Evolutionary conservation across 768 basidiomycete species (phyloP).

Genomic region (Tephrocybe sp.): DNA sequence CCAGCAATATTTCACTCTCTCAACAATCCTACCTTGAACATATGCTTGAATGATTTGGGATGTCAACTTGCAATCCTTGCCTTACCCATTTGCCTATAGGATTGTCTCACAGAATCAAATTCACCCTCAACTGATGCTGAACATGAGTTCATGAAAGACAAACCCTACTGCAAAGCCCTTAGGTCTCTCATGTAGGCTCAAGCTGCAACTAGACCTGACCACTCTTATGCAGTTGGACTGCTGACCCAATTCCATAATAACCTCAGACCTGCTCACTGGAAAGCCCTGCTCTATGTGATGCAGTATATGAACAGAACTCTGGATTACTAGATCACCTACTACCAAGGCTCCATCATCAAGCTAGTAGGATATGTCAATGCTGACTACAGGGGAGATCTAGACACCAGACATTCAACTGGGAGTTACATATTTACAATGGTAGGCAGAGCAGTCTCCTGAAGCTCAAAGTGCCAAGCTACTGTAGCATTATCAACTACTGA

Average conservation of each 20-base stretch:
- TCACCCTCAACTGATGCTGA: constrained; percentile 10
- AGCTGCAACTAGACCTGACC: background rate
- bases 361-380: background rate
- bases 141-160: constrained; percentile 22
- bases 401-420: background rate
- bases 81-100: no score
- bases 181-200: constrained; percentile 15
- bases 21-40: no score
- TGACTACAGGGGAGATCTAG: background rate
- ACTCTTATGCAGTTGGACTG: background rate
- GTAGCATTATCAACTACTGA: background rate
- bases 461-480: background rate
- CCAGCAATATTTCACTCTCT: no score
- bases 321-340: background rate
- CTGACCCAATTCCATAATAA: background rate
- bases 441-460: background rate
- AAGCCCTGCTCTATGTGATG: background rate
- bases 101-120: no score
- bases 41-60: no score
- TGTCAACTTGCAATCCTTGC: no score
- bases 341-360: background rate
- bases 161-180: constrained; percentile 24
- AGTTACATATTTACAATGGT: background rate
- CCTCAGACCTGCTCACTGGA: background rate
- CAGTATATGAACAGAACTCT: background rate